Base-by-base conservation (phyloP, 805 yeast genomes). In the Candida vaughaniae region DNA sequence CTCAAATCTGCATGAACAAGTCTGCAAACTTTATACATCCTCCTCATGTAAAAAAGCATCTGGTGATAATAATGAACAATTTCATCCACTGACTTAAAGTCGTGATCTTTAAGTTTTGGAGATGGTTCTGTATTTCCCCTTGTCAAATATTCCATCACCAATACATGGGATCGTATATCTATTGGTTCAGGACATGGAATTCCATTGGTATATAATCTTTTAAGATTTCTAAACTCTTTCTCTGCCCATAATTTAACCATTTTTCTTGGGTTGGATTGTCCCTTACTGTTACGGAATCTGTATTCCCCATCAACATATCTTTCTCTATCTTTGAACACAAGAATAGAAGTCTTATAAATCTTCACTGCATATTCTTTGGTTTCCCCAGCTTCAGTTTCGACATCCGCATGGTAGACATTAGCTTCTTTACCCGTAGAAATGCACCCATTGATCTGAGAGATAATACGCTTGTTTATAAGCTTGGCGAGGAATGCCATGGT, bases 211-310 rank as follows among this genome's bases (percentile, higher is more conserved):
- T 84, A 67, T 15, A 93, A 70, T 54, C 99, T 75, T 58, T 87
- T 91, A 60, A 93, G 71, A 56, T 93, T 93, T 38, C 99, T 67
- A 48, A 90, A 91, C 64, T 93, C 99, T 56, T 93, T 93, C 58
- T 93, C 99, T 0, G 99, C 98, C 99, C 99, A 93, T 16, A 90
- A 75, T 59, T 87, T 88, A 45, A 93, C 96, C 97, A 93, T 91
- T 56, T 91, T 91, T 54, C 99, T 74, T 7, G 98, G 98, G 55
- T 93, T 93, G 47, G 89, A 88, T 52, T 86, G 89, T 39, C 74
- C 77, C 50, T 91, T 87, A 5, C 86, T 74, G 55, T 86, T 85
- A 53, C 97, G 69, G 64, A 93, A 93, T 38, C 99, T 69, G 61
- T 78, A 91, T 64, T 93, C 99, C 25, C 99, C 99, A 56, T 85